phyloP scores from a whole-genome alignment of 441 rosid genomes.

The Kokia cookei region DNA sequence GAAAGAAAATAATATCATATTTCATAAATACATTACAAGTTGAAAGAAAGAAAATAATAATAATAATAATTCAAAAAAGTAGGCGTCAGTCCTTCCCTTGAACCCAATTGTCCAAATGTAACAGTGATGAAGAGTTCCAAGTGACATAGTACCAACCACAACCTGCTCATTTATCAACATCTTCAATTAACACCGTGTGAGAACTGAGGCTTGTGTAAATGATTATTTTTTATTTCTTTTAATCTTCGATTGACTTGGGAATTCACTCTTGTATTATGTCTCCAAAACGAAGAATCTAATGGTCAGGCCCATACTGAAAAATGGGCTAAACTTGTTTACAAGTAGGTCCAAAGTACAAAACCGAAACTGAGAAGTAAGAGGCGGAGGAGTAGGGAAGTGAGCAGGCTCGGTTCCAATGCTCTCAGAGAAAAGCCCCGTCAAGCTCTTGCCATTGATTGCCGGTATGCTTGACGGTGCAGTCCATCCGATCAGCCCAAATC shows the following conservation, averaged over 20 bases:
- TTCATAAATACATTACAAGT: neutral
- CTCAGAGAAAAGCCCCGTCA: slow-evolving; percentile 81
- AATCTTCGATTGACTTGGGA: neutral
- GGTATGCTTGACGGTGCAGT: slow-evolving; percentile 84
- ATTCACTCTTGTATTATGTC: neutral
- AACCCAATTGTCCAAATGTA: slow-evolving; percentile 93
- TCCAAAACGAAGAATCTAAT: neutral
- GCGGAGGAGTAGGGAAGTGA: slow-evolving; percentile 81
- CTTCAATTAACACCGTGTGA: too few species aligned
- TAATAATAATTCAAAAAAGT: slow-evolving; percentile 21
- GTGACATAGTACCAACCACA: slow-evolving; percentile 82
- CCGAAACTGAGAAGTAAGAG: slow-evolving; percentile 76
- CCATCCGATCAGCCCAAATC: slow-evolving; percentile 89
- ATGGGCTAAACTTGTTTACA: neutral
- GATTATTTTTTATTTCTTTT: neutral
- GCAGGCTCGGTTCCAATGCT: slow-evolving; percentile 87
- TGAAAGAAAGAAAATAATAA: too few species aligned
- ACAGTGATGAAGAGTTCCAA: slow-evolving; percentile 72
- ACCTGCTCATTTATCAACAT: slow-evolving; percentile 21
- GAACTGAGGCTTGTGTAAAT: neutral
- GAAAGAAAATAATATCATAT: neutral
- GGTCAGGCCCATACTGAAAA: neutral
- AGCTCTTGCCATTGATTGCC: slow-evolving; percentile 72
- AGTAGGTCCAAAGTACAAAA: neutral
- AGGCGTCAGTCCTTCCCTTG: slow-evolving; percentile 80